phyloP scores from a whole-genome alignment of 2,329 filamentous ascomycete species.

The Neobulgaria alba region DNA sequence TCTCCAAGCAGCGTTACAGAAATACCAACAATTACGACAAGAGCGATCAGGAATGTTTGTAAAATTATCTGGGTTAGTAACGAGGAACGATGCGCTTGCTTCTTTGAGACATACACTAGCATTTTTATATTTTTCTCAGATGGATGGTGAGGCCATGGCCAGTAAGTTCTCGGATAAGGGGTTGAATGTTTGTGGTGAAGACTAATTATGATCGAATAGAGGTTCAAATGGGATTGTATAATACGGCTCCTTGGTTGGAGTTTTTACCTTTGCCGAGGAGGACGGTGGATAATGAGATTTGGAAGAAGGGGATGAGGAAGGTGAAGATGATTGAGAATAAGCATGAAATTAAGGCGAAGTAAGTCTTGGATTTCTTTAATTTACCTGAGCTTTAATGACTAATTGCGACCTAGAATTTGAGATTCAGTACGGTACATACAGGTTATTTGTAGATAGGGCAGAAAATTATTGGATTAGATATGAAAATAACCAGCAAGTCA shows the following conservation, averaged over 20 bases:
- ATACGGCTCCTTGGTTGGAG: constrained; percentile 11
- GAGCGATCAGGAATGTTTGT: constrained; percentile 10
- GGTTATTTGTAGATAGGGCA: no score
- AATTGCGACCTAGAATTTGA: no score
- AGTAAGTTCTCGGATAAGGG: constrained; percentile 5
- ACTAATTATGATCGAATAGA: constrained; percentile 2
- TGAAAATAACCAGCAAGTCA: no score
- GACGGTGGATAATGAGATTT: constrained; percentile 9
- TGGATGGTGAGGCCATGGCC: constrained; percentile 6
- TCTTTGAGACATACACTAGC: constrained; percentile 10
- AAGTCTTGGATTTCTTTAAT: no score
- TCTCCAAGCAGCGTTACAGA: background rate
- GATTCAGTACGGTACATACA: no score
- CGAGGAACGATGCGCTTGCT: constrained; percentile 10
- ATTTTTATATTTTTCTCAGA: constrained; percentile 11
- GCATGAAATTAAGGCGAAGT: no score
- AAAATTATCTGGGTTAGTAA: constrained; percentile 10
- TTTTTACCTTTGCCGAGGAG: constrained; percentile 12
- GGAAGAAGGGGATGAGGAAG: constrained; percentile 6
- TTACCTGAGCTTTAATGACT: no score
- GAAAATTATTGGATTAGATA: no score
- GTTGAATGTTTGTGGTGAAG: background rate
- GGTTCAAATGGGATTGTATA: constrained; percentile 12
- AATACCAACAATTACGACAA: constrained; percentile 11
- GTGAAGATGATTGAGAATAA: constrained; percentile 2